These are phyloP conservation scores for Phytophthora hibernalis DNA, from an alignment of 352 stramenopile species.

Conservation along the genomic window DNA sequence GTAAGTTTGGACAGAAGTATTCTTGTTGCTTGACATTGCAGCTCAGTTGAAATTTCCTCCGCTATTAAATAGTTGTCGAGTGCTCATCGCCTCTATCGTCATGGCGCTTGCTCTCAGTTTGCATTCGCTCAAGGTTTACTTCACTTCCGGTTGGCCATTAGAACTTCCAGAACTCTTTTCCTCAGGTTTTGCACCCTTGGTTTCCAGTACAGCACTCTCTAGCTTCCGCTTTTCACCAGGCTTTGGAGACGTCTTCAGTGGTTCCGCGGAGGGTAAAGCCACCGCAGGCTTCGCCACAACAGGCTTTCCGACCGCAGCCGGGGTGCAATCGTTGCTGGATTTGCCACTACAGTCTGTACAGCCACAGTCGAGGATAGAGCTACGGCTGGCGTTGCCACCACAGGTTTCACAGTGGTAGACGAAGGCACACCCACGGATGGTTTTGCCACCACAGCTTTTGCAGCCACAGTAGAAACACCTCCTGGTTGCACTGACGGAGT, in stretches of 20 bases:
- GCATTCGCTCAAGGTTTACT: conserved; percentile 18
- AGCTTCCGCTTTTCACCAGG: conserved; percentile 24
- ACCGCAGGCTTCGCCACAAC: not conserved
- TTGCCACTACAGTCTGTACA: not conserved
- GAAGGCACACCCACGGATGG: not conserved
- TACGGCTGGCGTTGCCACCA: not conserved
- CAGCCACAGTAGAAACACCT: not conserved
- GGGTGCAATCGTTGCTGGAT: not conserved
- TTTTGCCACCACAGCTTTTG: conserved; percentile 5
- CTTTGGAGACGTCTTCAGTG: conserved; percentile 1
- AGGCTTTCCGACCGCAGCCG: not conserved
- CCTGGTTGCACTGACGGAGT: not conserved
- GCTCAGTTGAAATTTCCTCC: not conserved
- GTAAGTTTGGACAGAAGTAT: too few relatives aligned
- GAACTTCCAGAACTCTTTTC: conserved; percentile 1
- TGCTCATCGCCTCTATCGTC: conserved; percentile 18
- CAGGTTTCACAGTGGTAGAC: not conserved
- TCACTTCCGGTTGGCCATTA: conserved; percentile 10
- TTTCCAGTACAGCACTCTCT: conserved; percentile 12
- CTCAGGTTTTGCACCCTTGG: conserved; percentile 1
- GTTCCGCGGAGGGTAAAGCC: not conserved
- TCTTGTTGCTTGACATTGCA: not conserved
- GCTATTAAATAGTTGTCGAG: conserved; percentile 4
- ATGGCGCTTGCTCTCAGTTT: conserved; percentile 1
- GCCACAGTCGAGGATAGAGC: not conserved